These are phyloP conservation scores for Protomyces inouyei DNA, from an alignment of 1,139 yeast genomes.

Conservation along the genomic window DNA sequence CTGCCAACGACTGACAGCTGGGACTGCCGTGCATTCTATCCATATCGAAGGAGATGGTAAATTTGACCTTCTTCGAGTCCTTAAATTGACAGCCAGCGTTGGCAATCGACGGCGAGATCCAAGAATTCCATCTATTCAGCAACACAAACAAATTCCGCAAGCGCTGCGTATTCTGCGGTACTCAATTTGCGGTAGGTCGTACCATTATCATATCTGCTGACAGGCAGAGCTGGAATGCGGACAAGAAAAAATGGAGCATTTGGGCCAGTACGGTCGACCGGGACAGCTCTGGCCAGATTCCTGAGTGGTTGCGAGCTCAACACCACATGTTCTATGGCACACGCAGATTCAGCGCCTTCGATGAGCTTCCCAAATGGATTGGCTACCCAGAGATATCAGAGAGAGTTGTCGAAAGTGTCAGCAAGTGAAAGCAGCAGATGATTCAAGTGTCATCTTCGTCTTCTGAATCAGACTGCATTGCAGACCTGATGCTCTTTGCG, in stretches of 20 bases:
- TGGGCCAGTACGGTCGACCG: slow-evolving; percentile 17
- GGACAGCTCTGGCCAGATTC: background rate
- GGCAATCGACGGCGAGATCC: slow-evolving; percentile 1
- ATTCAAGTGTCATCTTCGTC: background rate
- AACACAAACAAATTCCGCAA: slow-evolving; percentile 11
- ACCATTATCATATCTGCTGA: background rate
- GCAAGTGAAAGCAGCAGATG: background rate
- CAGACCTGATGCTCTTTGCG: slow-evolving; percentile 14
- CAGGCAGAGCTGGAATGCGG: slow-evolving; percentile 1
- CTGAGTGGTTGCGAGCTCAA: background rate
- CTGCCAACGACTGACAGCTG: slow-evolving; percentile 18
- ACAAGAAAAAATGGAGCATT: slow-evolving; percentile 12
- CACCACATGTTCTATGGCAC: slow-evolving; percentile 20
- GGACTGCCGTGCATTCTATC: slow-evolving; percentile 18
- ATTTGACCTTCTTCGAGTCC: background rate
- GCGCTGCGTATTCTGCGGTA: slow-evolving; percentile 21
- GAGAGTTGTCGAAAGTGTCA: background rate
- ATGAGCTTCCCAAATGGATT: slow-evolving; percentile 9
- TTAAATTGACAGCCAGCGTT: background rate
- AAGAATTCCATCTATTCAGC: slow-evolving; percentile 1
- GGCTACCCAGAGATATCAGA: background rate
- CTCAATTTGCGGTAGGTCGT: slow-evolving; percentile 5
- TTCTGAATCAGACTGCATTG: slow-evolving; percentile 8
- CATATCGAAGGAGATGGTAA: slow-evolving; percentile 11
- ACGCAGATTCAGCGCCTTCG: slow-evolving; percentile 1